A percentile compares a stretch with the other conserved stretches of the same genome.
phyloP scores from a whole-genome alignment of 148 eudicot species.

The Fallopia convolvulus region DNA sequence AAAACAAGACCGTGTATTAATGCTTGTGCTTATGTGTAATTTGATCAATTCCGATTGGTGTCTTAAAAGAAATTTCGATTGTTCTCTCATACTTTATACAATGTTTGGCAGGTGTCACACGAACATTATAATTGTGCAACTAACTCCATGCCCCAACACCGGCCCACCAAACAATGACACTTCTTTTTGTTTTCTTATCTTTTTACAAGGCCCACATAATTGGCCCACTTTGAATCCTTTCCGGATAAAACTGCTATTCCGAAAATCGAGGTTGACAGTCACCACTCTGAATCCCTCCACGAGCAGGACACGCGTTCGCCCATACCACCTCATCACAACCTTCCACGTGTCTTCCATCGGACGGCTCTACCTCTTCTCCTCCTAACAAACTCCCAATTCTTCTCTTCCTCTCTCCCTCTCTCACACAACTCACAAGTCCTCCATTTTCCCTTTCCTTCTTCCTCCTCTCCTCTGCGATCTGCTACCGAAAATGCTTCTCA shows the following conservation, averaged over 20 bases:
- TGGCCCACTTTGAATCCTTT: background rate
- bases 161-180: background rate
- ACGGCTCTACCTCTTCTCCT: background rate
- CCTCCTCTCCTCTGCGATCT: background rate
- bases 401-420: slow-evolving; percentile 5
- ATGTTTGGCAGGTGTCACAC: too few species aligned
- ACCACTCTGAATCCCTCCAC: background rate
- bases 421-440: background rate
- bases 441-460: background rate
- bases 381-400: background rate
- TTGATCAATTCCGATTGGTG: too few species aligned
- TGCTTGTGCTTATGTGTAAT: too few species aligned
- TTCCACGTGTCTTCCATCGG: slow-evolving; percentile 10
- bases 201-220: background rate
- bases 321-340: background rate
- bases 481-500: slow-evolving; percentile 36
- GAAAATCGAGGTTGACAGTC: background rate
- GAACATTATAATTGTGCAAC: too few species aligned
- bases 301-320: slow-evolving; percentile 5
- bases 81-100: too few species aligned
- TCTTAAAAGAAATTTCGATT: too few species aligned
- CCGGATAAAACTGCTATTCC: background rate
- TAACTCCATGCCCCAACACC: background rate
- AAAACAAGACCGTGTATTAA: too few species aligned
- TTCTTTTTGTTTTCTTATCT: background rate